Percentiles rank a stretch among this genome's conserved stretches.
Conservation (phyloP, 2,329 filamentous ascomycete genomes). For the Aspergillus aculeatinus region DNA sequence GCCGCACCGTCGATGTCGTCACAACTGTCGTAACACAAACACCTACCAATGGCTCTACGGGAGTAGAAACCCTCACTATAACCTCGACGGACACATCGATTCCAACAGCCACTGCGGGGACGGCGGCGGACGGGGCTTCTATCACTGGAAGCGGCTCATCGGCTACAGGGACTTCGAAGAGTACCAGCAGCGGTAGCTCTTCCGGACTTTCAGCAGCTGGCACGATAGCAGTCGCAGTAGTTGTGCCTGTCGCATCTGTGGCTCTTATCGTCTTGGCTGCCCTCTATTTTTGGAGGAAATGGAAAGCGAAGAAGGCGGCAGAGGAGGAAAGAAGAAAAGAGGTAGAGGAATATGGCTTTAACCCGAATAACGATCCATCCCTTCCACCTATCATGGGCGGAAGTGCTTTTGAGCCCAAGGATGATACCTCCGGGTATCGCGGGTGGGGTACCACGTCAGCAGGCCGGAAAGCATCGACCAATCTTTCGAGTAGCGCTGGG, state of each 20-base stretch:
- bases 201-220: constrained; percentile 52
- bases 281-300: constrained; percentile 83
- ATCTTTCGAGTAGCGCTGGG: constrained; percentile 70
- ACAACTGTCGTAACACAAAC: constrained; percentile 12
- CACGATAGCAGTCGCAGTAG: constrained; percentile 87
- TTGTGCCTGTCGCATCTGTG: constrained; percentile 87
- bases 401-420: constrained; percentile 63
- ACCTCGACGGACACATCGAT: constrained; percentile 19
- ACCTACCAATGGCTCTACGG: constrained; percentile 11
- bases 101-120: constrained; percentile 15
- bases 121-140: constrained; percentile 24
- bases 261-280: constrained; percentile 74
- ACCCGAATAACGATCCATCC: constrained; percentile 92
- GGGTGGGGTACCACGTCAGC: constrained; percentile 85
- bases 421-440: constrained; percentile 75
- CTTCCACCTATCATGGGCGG: constrained; percentile 58
- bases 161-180: constrained; percentile 27
- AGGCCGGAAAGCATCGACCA: constrained; percentile 83
- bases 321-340: constrained; percentile 92
- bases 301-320: constrained; percentile 78
- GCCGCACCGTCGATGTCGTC: constrained; percentile 8
- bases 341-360: constrained; percentile 95
- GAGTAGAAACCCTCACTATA: constrained; percentile 15
- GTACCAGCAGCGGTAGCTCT: constrained; percentile 23
- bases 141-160: constrained; percentile 28